Percentiles rank a stretch among this genome's conserved stretches.
phyloP scores from a whole-genome alignment of 768 basidiomycete genomes.

The Podaxis sp. region DNA sequence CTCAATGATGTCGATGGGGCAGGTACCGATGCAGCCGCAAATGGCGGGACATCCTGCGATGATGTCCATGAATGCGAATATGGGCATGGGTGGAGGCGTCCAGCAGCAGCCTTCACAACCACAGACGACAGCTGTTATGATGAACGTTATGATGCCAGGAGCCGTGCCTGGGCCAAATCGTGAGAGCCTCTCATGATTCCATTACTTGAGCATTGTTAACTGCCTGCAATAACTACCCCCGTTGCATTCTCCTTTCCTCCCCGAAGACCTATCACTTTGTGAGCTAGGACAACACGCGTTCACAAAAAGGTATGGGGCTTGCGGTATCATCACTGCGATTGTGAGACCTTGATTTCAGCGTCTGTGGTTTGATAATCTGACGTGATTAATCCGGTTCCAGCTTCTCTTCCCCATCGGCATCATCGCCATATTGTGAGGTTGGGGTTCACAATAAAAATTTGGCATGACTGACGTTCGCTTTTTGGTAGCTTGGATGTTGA shows the following conservation, averaged over 20 bases:
- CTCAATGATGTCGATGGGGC: neutral
- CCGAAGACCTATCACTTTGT: neutral
- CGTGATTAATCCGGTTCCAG: slow-evolving; percentile 1
- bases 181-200: neutral
- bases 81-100: neutral
- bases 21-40: slow-evolving; percentile 2
- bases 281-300: slow-evolving; percentile 18
- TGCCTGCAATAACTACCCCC: too few relatives aligned
- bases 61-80: neutral
- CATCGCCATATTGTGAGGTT: slow-evolving; percentile 4
- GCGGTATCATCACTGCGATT: slow-evolving; percentile 22
- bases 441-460: neutral
- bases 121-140: slow-evolving; percentile 5
- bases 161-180: neutral
- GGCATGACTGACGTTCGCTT: neutral
- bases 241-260: neutral
- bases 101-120: slow-evolving; percentile 3
- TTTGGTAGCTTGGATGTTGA: slow-evolving; percentile 8
- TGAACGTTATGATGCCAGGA: slow-evolving; percentile 8
- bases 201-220: neutral
- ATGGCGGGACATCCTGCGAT: neutral
- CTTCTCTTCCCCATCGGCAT: slow-evolving; percentile 8
- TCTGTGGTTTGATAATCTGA: neutral
- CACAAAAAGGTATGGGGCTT: slow-evolving; percentile 18
- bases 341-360: slow-evolving; percentile 14